phyloP scores from a whole-genome alignment of 139 green algal species.

The Coelastrella sp. region DNA sequence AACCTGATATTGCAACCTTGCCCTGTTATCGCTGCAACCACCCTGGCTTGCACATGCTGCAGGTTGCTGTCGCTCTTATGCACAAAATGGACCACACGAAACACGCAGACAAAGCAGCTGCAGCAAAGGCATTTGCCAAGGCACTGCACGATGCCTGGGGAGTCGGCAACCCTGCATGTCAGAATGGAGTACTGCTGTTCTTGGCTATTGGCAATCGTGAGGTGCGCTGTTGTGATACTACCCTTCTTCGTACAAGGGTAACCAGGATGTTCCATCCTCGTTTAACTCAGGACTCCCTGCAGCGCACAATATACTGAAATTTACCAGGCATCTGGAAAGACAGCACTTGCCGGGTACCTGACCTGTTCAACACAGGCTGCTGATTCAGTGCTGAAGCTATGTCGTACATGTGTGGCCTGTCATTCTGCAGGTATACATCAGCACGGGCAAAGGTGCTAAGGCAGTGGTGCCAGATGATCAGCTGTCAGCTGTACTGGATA shows the following conservation, averaged over 20 bases:
- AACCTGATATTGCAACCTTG: no score
- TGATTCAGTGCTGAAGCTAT: no score
- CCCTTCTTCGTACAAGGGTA: not conserved
- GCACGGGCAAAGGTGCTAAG: slow-evolving; percentile 50
- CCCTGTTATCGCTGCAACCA: not conserved
- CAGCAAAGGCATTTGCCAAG: slow-evolving; percentile 63
- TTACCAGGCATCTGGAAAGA: not conserved
- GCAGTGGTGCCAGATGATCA: slow-evolving; percentile 41
- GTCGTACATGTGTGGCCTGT: not conserved
- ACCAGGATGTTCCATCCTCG: not conserved
- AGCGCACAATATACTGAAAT: not conserved
- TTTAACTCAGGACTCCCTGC: not conserved
- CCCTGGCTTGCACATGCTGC: not conserved
- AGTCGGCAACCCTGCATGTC: slow-evolving; percentile 70
- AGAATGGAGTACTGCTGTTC: slow-evolving; percentile 78
- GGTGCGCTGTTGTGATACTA: slow-evolving; percentile 37
- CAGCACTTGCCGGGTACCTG: not conserved
- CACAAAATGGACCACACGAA: slow-evolving; percentile 48
- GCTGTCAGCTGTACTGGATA: slow-evolving; percentile 57
- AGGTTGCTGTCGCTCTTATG: slow-evolving; percentile 77
- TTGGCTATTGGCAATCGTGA: slow-evolving; percentile 64
- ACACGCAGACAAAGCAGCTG: not conserved
- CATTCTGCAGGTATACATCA: slow-evolving; percentile 56
- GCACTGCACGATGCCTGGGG: slow-evolving; percentile 73
- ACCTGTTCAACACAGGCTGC: not conserved